A percentile compares a stretch with the other conserved stretches of the same genome.
Conservation (phyloP, 2,329 filamentous ascomycete species). For the Nothopassalora personata region DNA sequence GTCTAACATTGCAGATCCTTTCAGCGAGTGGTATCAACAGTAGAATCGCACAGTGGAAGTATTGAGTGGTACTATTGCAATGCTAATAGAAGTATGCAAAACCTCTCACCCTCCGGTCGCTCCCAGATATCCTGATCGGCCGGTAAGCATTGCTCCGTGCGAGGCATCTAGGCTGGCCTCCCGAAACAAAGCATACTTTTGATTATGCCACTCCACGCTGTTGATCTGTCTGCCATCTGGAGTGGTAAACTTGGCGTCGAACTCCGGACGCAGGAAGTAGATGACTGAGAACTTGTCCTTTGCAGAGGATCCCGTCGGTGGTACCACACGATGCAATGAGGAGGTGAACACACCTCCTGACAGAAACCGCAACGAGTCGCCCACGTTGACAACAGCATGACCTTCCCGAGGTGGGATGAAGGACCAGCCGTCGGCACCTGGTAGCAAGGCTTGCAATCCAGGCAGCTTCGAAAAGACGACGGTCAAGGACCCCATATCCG, state of each 20-base stretch:
- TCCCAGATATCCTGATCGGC: constrained; percentile 2
- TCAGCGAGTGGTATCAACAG: constrained; percentile 3
- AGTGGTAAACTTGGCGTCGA: constrained; percentile 17
- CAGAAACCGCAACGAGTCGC: constrained; percentile 28
- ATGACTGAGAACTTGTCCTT: constrained; percentile 22
- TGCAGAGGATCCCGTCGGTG: constrained; percentile 7
- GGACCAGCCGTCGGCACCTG: constrained; percentile 42
- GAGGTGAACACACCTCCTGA: constrained; percentile 18
- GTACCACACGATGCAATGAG: constrained; percentile 25
- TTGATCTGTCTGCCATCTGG: constrained; percentile 6
- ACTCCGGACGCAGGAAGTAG: constrained; percentile 23
- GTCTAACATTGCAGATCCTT: background rate
- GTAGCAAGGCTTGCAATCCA: constrained; percentile 30
- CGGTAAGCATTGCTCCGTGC: constrained; percentile 7
- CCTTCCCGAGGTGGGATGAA: constrained; percentile 32
- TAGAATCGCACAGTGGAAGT: background rate
- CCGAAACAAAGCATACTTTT: constrained; percentile 8
- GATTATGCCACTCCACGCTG: constrained; percentile 8
- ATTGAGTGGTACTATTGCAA: background rate
- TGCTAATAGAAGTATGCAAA: background rate
- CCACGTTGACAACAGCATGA: constrained; percentile 34
- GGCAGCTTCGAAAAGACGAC: constrained; percentile 38
- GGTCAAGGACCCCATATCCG: constrained; percentile 52
- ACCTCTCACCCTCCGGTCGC: background rate
- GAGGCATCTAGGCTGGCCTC: constrained; percentile 1